Evolutionary conservation across 345 rosid species (phyloP).

Genomic region (Rubroshorea leprosula): DNA sequence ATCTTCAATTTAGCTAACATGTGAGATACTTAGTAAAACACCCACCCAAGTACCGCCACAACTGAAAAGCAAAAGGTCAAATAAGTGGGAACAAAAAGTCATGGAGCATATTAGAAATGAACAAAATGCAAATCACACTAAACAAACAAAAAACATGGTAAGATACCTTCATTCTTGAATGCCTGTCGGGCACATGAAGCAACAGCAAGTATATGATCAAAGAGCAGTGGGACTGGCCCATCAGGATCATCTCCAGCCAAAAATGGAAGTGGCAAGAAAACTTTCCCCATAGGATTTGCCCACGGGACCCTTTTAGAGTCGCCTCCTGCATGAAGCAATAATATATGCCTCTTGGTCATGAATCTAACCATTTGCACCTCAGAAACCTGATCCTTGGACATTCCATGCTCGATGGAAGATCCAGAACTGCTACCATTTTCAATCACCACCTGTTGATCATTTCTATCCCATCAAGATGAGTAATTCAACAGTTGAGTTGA

Average conservation of each 20-base stretch:
- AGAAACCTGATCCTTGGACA: constrained; percentile 17
- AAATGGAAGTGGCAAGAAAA: constrained; percentile 90
- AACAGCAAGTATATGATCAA: constrained; percentile 93
- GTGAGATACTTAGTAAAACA: too few species aligned
- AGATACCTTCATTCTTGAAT: constrained; percentile 60
- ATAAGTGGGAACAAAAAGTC: too few species aligned
- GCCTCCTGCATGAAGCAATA: constrained; percentile 99
- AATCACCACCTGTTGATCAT: constrained; percentile 40
- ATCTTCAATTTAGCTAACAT: too few species aligned
- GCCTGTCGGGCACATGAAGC: constrained; percentile 92
- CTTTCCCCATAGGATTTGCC: constrained; percentile 99
- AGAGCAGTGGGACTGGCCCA: constrained; percentile 93
- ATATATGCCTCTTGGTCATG: constrained; percentile 63
- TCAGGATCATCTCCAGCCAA: constrained; percentile 93
- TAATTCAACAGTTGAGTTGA: constrained; percentile 8
- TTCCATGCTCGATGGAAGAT: constrained; percentile 16
- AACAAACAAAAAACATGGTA: too few species aligned
- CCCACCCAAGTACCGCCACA: too few species aligned
- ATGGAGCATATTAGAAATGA: too few species aligned
- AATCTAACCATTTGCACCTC: constrained; percentile 32
- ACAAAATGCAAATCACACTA: too few species aligned
- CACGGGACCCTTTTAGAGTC: constrained; percentile 98
- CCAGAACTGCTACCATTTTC: constrained; percentile 26
- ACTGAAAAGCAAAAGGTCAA: too few species aligned
- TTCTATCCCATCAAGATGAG: constrained; percentile 22